Conservation (phyloP, 805 yeast genomes). For the Pichia nanzhaoensis region DNA sequence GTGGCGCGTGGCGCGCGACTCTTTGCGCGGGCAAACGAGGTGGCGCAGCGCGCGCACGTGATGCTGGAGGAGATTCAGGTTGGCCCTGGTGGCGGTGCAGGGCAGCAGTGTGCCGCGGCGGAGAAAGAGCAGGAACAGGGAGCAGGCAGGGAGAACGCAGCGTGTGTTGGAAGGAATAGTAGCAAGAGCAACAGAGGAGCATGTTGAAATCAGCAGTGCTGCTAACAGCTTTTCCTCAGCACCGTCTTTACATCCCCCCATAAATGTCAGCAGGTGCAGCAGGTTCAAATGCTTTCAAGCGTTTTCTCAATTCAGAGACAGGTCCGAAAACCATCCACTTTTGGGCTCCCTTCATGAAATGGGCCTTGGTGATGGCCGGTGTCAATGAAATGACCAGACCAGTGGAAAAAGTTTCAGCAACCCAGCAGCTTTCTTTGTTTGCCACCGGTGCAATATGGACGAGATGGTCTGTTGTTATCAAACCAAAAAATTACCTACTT, state of each 20-base stretch:
- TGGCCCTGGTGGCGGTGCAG: neutral
- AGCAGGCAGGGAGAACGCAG: neutral
- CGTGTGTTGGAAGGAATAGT: too few species aligned
- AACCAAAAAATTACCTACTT: conserved; percentile 76
- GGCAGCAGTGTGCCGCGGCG: neutral
- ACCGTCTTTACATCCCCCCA: too few species aligned
- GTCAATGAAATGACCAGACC: conserved; percentile 82
- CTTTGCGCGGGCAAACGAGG: too few species aligned
- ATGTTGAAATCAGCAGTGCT: too few species aligned
- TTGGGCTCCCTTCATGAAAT: conserved; percentile 76
- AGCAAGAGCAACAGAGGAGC: too few species aligned
- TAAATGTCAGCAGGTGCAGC: conserved; percentile 5
- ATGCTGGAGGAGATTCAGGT: too few species aligned
- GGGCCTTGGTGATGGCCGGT: conserved; percentile 93
- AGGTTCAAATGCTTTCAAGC: conserved; percentile 37
- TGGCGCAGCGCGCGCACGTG: too few species aligned
- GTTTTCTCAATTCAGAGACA: conserved; percentile 77
- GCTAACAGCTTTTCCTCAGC: too few species aligned
- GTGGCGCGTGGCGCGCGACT: too few species aligned
- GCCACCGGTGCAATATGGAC: conserved; percentile 97
- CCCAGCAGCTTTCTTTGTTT: conserved; percentile 78
- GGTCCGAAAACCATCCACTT: conserved; percentile 98
- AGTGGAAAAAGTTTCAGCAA: conserved; percentile 83
- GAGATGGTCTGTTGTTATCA: conserved; percentile 93
- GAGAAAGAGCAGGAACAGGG: neutral